Evolutionary conservation across 140 eudicot species (phyloP), one percentile per base, ranked within the genome.

Genomic region (Cichorium intybus): DNA sequence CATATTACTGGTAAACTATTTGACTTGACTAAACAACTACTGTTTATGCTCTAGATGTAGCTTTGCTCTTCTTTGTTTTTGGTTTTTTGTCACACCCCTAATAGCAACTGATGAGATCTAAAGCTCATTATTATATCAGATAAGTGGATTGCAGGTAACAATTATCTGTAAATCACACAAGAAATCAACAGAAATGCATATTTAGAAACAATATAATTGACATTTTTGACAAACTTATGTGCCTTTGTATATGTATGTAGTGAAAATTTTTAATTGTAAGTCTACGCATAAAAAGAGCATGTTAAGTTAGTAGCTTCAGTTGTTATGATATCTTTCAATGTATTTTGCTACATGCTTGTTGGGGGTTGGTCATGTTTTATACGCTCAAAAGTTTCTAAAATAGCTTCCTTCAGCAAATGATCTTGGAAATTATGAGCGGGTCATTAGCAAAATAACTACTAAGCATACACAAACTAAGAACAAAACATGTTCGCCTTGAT

Each of bases 51-150:
- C 46, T 37, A 37, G 46, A 2, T 37, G n/a, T 37, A 1, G n/a
- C 2, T 37, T 11, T 37, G n/a, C 46, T 37, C 4, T 10, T 2
- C 2, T 37, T 37, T 37, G 3, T 11, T 37, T 37, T 37, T 3
- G 11, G n/a, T 1, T 37, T 37, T 37, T 37, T 37, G 2, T 10
- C 9, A 1, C n/a, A 37, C 46, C 10, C 46, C 46, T 27, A 27
- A n/a, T 73, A 64, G 52, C 54, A 64, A 34, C 62, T 39, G 21
- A 61, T n/a, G 21, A 49, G 46, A 24, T 59, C 56, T 56, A 17
- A 23, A 59, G 56, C 56, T 12, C 39, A 41, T 4, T 54, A 56
- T 52, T 20, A 29, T 55, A 56, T 26, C 17, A 28, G 4, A 7
- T 10, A 27, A 17, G 11, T 3, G 41, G 15, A n/a, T 27, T 45